Evolutionary conservation across 768 basidiomycete species (phyloP), one percentile per base, ranked within the genome.

Genomic region (Tylopilus sp.): DNA sequence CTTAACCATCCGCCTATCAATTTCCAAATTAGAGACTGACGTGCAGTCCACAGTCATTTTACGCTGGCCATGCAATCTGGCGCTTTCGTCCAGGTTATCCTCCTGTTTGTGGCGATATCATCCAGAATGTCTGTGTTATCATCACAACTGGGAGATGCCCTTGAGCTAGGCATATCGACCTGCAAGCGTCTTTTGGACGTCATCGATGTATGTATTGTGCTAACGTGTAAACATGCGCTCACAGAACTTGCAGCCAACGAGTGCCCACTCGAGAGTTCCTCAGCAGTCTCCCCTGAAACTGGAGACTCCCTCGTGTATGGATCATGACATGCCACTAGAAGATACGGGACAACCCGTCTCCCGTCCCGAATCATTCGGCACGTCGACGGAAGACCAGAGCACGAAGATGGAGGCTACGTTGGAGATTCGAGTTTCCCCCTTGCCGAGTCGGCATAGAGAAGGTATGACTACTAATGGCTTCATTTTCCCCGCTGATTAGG

Each of bases 81-180:
- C 17, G 83, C 87, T 17, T 92, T 92, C 60, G 71, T 86, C 12
- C 85, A 86, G 54, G 63, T 88, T 15, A 67, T 84, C n/a, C 61
- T 92, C 41, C 71, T 80, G 5, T 72, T 91, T 38, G 71, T 75
- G 21, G 86, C 82, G 12, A 76, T 88, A 35, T 69, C 77, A 40
- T 85, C 85, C 3, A 77, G 88, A 50, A 66, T 88, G 62, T 70
- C 69, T 22, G 60, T 65, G 4, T 61, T 86, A 26, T 62, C 75
- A 21, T 58, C 65, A 33, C 80, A 82, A 53, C 54, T 85, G 2
- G 58, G 63, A 2, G 73, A 76, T 9, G 66, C 66, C 36, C 58
- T 80, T 5, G 59, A 67, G n/a, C 57, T 57, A 12, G 48, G 64
- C 6, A 60, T 59, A 47, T 57, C 48, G 8, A 60, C 69, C 4